Evolutionary conservation across 2,329 filamentous ascomycete species (phyloP), one percentile per base, ranked within the genome.

Genomic region (Niveomyces coronatus): DNA sequence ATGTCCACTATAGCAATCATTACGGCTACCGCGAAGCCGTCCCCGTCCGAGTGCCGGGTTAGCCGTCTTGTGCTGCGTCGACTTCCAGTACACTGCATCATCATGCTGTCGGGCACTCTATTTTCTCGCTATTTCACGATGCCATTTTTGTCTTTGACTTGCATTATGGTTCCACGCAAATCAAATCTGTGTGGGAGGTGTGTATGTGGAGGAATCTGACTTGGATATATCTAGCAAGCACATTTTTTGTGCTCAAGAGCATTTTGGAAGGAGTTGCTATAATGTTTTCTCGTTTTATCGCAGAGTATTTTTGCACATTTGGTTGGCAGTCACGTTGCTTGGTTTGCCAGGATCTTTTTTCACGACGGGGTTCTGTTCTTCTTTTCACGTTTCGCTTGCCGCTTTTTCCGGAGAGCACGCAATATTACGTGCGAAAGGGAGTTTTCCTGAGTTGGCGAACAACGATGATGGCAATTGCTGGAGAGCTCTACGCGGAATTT

Each of bases 121-220:
- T 15, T 23, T 46, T 38, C 42, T 41, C 27, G 45, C 34, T 38
- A 35, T 31, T 29, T 31, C 49, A 45, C 44, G 45, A 49, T 47
- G 47, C 53, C 52, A 47, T 44, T 44, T 41, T 44, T 38, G 49
- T 40, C 29, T 24, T 22, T 18, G 15, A 9, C 23, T 42, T 36
- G 19, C 31, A 20, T 39, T 48, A n/a, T n/a, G n/a, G n/a, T n/a
- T n/a, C n/a, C n/a, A n/a, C n/a, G n/a, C n/a, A n/a, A n/a, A n/a
- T n/a, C n/a, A n/a, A n/a, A n/a, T n/a, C n/a, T n/a, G n/a, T n/a
- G n/a, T n/a, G n/a, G n/a, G n/a, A n/a, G n/a, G n/a, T n/a, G n/a
- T n/a, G n/a, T n/a, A n/a, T n/a, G n/a, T n/a, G 19, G 20, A 20
- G 23, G 32, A 24, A 24, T 24, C n/a, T n/a, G n/a, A n/a, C n/a